Evolutionary conservation across 2,329 filamentous ascomycete species (phyloP), one percentile per base, ranked within the genome.

Genomic region (Corinectria fuckeliana): DNA sequence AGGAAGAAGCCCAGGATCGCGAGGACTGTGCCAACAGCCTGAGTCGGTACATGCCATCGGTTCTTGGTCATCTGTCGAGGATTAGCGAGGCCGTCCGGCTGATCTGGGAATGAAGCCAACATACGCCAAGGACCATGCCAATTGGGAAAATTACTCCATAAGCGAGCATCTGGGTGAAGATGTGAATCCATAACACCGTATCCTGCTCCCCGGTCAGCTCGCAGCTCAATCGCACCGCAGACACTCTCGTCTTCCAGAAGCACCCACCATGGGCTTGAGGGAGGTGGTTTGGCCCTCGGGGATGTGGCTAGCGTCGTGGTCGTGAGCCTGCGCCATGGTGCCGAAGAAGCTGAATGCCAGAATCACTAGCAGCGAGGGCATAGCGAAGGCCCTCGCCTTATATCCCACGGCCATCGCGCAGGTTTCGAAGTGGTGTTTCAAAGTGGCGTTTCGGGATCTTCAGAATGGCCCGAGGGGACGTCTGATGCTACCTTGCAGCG

Each of bases 71-170:
- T 93, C 90, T 96, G 74, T 18, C 7, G 20, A 34, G 10, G 11
- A 25, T 62, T 45, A 67, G 54, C 36, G 28, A 34, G n/a, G 16
- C 26, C 25, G 14, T 16, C 18, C 39, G 53, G 49, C 30, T 11
- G 52, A 11, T 28, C 32, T 45, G 52, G 36, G 26, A 26, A 26
- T 28, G n/a, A 9, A 28, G 23, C 23, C 25, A 47, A 79, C 89
- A 70, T 86, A 95, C 91, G 59, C 94, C 94, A 16, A 97, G 81
- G 39, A 98, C 93, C 94, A 99, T 98, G 69, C 95, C 95, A 14
- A 92, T 83, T 10, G 95, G 95, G 72, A 97, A 98, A 59, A 98
- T 86, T 68, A 99, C 83, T 62, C 95, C 95, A 81, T 96, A 98
- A 58, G 93, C 88, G 58, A 95, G 72, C 75, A 88, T 90, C 83